A percentile compares a stretch with the other conserved stretches of the same genome.
These are phyloP conservation scores for Limnomonas spitsbergensis DNA, from an alignment of 139 green algal species.

Conservation along the genomic window DNA sequence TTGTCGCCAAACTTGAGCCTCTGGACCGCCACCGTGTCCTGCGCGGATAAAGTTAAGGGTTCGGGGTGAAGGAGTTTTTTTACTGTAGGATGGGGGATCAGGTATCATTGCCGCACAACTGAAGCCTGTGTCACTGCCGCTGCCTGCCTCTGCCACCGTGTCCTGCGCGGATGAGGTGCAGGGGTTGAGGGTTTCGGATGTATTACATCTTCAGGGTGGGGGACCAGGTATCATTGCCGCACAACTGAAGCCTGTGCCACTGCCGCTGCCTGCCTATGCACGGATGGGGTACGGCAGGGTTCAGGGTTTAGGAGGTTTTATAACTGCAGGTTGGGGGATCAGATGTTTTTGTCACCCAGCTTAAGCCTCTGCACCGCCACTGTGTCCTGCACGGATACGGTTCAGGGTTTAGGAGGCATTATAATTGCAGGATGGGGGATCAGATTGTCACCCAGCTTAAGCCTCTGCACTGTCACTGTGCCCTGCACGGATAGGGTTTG, in stretches of 20 bases:
- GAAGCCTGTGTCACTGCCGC: background rate
- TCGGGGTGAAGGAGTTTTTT: background rate
- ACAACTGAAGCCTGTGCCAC: background rate
- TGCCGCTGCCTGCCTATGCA: background rate
- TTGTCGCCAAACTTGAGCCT: slow-evolving; percentile 94
- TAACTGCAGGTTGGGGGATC: background rate
- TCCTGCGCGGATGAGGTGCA: background rate
- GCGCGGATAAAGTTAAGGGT: background rate
- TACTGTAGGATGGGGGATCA: background rate
- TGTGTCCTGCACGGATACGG: too few species aligned
- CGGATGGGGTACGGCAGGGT: background rate
- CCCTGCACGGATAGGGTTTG: background rate
- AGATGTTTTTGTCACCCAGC: background rate
- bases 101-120: background rate
- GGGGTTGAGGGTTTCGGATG: background rate
- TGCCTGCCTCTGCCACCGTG: too few species aligned
- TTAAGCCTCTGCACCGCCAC: too few species aligned
- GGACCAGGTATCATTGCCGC: background rate
- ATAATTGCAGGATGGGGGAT: too few species aligned
- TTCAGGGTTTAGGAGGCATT: too few species aligned
- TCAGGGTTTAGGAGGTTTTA: background rate
- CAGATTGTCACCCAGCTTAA: too few species aligned
- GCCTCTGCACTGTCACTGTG: too few species aligned
- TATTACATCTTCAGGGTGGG: background rate
- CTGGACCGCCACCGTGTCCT: slow-evolving; percentile 17